Base-by-base conservation (phyloP, 306 rosid species). In the Oemleria cerasiformis region DNA sequence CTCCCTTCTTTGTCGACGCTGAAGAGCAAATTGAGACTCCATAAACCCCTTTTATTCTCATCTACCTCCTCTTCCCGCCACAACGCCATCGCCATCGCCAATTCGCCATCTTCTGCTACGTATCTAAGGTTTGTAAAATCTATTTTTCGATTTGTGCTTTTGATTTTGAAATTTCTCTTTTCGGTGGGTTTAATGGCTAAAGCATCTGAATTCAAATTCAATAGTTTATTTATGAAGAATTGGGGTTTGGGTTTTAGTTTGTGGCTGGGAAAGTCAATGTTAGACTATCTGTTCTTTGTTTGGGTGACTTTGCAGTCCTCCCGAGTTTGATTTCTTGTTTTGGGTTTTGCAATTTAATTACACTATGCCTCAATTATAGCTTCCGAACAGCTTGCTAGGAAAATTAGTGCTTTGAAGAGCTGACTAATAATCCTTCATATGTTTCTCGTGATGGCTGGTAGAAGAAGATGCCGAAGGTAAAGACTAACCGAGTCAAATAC, bases 401-500 rank as follows among this genome's bases (percentile, higher is more conserved):
- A 56, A 56, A 10, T 12, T 56, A 23, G 4, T 23, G 11, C 56
- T 50, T n/a, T 6, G 56, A 4, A n/a, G 57, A 11, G 65, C 49
- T 21, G 25, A 36, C 40, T 47, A 13, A 40, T 65, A 45, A 67
- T 60, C 40, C 8, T 36, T 80, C 15, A 47, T 19, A 13, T 70
- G 39, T 75, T 78, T 23, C 55, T 23, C 17, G 7, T 45, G 72
- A 61, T 68, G 53, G 51, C 89, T 82, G 89, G 62, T 72, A 75
- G 49, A 57, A 77, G 65, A 93, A 77, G 65, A 93, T 94, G 98
- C 96, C 97, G 5, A 94, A 94, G 76, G 92, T 94, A 30, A 94
- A 94, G 90, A 94, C 98, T 9, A 87, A 77, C 68, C 92, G 97
- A 45, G 90, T 94, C 42, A 89, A 78, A 63, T 87, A 88, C 79